phyloP scores from a whole-genome alignment of 768 basidiomycete species.

The Termitomyces sp. region DNA sequence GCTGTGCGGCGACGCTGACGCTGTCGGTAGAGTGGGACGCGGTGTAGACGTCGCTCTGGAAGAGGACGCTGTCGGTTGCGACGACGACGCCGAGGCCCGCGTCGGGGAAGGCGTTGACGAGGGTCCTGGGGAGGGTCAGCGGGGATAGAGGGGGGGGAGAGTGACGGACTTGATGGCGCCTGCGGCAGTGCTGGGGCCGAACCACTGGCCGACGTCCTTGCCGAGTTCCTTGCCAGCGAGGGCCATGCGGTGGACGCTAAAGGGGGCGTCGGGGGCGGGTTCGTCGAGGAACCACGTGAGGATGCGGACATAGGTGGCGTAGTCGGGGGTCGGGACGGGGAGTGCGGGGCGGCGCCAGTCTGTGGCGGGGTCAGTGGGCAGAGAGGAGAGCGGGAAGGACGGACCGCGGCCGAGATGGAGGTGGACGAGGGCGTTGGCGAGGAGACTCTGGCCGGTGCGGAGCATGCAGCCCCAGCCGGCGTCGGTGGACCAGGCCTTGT shows the following conservation, averaged over 20 bases:
- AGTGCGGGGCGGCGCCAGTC: constrained; percentile 81
- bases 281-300: constrained; percentile 95
- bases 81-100: constrained; percentile 77
- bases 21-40: constrained; percentile 49
- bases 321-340: constrained; percentile 53
- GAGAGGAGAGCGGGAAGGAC: too few species aligned
- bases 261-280: constrained; percentile 77
- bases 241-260: constrained; percentile 95
- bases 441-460: constrained; percentile 76
- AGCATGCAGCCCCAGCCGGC: constrained; percentile 93
- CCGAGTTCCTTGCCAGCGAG: constrained; percentile 91
- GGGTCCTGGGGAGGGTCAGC: constrained; percentile 31
- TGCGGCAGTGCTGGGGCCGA: constrained; percentile 96
- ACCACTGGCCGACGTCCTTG: constrained; percentile 96
- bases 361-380: neutral
- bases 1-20: constrained; percentile 19
- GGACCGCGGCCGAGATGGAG: constrained; percentile 52
- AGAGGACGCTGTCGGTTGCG: constrained; percentile 78
- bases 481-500: constrained; percentile 81
- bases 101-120: constrained; percentile 75
- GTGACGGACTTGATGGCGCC: constrained; percentile 67
- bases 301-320: constrained; percentile 86
- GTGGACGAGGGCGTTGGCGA: constrained; percentile 75
- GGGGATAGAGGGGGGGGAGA: too few species aligned
- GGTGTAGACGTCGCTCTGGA: constrained; percentile 78